Conservation (phyloP, 495 filamentous ascomycete species). For the Chaetomium cochliodes region DNA sequence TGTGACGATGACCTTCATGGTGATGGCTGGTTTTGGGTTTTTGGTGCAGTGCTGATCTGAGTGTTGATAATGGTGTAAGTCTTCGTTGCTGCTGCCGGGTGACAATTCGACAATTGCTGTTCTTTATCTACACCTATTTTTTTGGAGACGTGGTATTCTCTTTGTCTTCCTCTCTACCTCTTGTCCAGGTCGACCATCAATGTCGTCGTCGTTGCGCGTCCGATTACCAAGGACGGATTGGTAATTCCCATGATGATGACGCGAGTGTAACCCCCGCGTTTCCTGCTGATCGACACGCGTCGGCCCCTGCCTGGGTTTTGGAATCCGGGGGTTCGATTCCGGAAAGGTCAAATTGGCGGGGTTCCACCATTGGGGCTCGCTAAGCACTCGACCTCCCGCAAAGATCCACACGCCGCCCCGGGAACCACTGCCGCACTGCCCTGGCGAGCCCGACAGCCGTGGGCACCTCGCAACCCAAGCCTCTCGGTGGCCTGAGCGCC, state of each 20-base stretch:
- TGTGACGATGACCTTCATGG: constrained; percentile 54
- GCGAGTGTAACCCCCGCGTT: neutral
- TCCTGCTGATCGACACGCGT: too few species aligned
- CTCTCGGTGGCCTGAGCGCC: too few species aligned
- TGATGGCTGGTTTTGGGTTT: neutral
- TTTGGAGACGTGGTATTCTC: too few species aligned
- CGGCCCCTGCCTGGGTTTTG: neutral
- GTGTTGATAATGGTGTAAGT: neutral
- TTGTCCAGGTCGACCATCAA: too few species aligned
- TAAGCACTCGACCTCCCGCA: neutral
- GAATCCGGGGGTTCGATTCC: neutral
- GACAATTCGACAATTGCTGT: neutral
- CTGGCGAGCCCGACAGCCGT: too few species aligned
- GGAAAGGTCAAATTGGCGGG: neutral
- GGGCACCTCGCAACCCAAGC: too few species aligned
- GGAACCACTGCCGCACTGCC: neutral
- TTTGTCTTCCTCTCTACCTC: too few species aligned
- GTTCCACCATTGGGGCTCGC: neutral
- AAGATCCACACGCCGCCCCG: neutral
- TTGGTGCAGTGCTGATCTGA: neutral
- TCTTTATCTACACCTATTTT: too few species aligned
- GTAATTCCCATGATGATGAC: too few species aligned
- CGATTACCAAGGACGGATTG: too few species aligned
- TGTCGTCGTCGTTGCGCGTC: too few species aligned
- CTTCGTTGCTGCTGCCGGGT: neutral